phyloP scores from a whole-genome alignment of 2,329 filamentous ascomycete species.

The Colletotrichum chrysophilum region DNA sequence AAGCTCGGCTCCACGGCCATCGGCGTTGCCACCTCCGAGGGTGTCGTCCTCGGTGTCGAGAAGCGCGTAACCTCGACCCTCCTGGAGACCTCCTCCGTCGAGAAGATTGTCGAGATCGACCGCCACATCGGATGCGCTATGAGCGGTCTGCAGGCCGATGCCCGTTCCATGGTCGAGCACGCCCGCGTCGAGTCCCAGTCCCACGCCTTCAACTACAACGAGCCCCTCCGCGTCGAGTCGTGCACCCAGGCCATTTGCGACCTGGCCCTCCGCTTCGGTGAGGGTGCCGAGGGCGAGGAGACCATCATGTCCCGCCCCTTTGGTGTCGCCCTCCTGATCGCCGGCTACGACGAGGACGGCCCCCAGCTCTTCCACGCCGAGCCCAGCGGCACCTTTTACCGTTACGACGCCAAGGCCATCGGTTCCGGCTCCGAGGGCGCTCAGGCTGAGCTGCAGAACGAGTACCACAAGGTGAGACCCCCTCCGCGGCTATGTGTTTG shows the following conservation, averaged over 20 bases:
- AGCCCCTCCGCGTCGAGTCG: slow-evolving; percentile 93
- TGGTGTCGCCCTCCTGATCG: slow-evolving; percentile 94
- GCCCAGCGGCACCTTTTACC: slow-evolving; percentile 97
- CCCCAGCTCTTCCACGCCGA: slow-evolving; percentile 98
- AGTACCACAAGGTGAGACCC: slow-evolving; percentile 83
- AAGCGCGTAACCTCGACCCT: slow-evolving; percentile 98
- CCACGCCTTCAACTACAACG: slow-evolving; percentile 97
- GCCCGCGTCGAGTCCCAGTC: slow-evolving; percentile 97
- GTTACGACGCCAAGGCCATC: slow-evolving; percentile 98
- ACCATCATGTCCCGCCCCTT: slow-evolving; percentile 98
- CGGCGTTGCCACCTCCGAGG: slow-evolving; percentile 93
- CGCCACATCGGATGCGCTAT: slow-evolving; percentile 99
- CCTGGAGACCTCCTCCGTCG: slow-evolving; percentile 95
- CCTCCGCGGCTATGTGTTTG: not conserved
- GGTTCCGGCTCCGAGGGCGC: slow-evolving; percentile 96
- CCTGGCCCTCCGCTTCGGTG: slow-evolving; percentile 92
- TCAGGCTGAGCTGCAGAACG: slow-evolving; percentile 96
- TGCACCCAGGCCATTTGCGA: slow-evolving; percentile 99
- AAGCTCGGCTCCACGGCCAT: slow-evolving; percentile 99
- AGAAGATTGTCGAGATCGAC: slow-evolving; percentile 99
- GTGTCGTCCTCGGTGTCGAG: slow-evolving; percentile 96
- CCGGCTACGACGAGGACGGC: slow-evolving; percentile 95
- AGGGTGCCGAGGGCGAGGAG: slow-evolving; percentile 97
- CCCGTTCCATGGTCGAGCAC: slow-evolving; percentile 97
- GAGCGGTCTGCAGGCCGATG: slow-evolving; percentile 96